These are phyloP conservation scores for Elaphomyces granulatus DNA, from an alignment of 495 filamentous ascomycete species.

Conservation along the genomic window DNA sequence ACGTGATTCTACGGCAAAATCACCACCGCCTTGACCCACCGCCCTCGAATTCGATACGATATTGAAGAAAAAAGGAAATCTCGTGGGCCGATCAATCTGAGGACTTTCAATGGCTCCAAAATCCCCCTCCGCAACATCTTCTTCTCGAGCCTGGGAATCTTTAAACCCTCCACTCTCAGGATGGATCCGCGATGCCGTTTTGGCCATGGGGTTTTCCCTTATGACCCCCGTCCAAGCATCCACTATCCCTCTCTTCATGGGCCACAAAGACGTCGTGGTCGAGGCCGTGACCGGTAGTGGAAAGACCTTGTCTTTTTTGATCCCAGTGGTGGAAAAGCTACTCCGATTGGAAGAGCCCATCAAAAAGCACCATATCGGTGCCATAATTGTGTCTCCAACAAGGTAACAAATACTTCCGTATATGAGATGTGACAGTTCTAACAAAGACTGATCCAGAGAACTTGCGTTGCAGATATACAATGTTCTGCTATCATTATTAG, in stretches of 20 bases:
- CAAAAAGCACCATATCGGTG: slow-evolving; percentile 78
- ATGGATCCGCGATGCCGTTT: slow-evolving; percentile 80
- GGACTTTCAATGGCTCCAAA: slow-evolving; percentile 19
- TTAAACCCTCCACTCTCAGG: slow-evolving; percentile 65
- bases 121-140: slow-evolving; percentile 19
- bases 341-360: slow-evolving; percentile 59
- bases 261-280: slow-evolving; percentile 92
- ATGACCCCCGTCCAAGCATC: slow-evolving; percentile 94
- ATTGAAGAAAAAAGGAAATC: too few relatives aligned
- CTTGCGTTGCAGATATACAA: slow-evolving; percentile 80
- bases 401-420: slow-evolving; percentile 31
- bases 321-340: slow-evolving; percentile 77
- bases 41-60: too few relatives aligned
- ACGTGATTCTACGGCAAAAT: too few relatives aligned
- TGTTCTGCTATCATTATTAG: slow-evolving; percentile 61
- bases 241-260: slow-evolving; percentile 81
- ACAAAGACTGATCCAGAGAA: too few relatives aligned
- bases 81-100: too few relatives aligned
- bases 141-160: slow-evolving; percentile 59
- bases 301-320: slow-evolving; percentile 83
- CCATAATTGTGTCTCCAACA: slow-evolving; percentile 84
- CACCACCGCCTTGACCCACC: too few relatives aligned
- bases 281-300: slow-evolving; percentile 94
- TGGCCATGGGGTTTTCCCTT: slow-evolving; percentile 67
- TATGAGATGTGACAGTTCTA: too few relatives aligned